Evolutionary conservation across 768 basidiomycete genomes (phyloP), one percentile per base, ranked within the genome.

Genomic region (Phylloporus scabripes): DNA sequence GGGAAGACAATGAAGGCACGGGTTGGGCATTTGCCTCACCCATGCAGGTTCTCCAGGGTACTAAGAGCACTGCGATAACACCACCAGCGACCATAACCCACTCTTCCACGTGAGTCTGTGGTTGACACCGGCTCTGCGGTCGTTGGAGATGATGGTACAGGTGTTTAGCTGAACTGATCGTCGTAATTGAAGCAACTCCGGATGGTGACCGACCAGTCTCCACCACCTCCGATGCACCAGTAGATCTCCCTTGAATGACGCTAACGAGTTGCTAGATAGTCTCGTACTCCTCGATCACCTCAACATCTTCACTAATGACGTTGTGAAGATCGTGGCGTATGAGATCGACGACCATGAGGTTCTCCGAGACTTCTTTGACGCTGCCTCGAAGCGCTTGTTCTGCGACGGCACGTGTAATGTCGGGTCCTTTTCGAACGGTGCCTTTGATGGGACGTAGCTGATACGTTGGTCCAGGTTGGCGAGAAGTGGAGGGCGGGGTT

Each of bases 341-440:
- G 42, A 98, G 80, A 64, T 97, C 94, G 21, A 96, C 94, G 54
- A 98, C 96, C 94, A 98, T 97, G 49, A 98, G 69, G 63, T 98
- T 98, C 72, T 97, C 94, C 0, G 93, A 94, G 2, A 94, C 82
- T 66, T 98, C 94, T 65, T 98, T 98, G 37, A 71, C 73, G 64
- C 78, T 86, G 5, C 84, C 83, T 12, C 72, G 73, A 49, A 87
- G 67, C 12, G 76, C 65, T 66, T 82, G 57, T 58, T 85, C 82
- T n/a, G 84, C 84, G 42, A 80, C 76, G 47, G 75, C 79, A 23
- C 80, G 80, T 15, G 77, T 83, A 49, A 84, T 74, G 7, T 72
- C 73, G 7, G 83, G 80, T 3, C 72, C 79, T 65, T 88, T 90
- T 38, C 82, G 80, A 21, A 91, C 74, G 1, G 94, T 96, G 7